These are phyloP conservation scores for Cerrena zonata DNA, from an alignment of 1,284 basidiomycete genomes.

Conservation along the genomic window DNA sequence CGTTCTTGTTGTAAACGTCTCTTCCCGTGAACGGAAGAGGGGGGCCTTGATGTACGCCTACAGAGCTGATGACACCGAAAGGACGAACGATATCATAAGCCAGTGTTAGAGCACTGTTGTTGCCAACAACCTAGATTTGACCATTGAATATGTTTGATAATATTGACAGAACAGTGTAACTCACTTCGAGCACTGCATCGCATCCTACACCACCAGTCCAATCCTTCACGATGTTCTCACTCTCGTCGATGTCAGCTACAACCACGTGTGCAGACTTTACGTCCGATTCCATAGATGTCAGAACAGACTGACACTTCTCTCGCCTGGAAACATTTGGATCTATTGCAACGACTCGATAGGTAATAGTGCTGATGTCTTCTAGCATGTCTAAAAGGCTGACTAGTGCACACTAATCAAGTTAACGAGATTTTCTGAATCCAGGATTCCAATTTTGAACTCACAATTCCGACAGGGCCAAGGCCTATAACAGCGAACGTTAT, in stretches of 20 bases:
- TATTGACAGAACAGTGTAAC: slow-evolving; percentile 8
- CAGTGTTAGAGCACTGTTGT: slow-evolving; percentile 62
- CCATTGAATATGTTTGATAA: background rate
- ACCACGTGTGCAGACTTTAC: slow-evolving; percentile 39
- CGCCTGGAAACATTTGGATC: slow-evolving; percentile 55
- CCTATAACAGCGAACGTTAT: slow-evolving; percentile 65
- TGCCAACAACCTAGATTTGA: slow-evolving; percentile 68
- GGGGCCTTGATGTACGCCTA: slow-evolving; percentile 64
- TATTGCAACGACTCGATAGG: slow-evolving; percentile 55
- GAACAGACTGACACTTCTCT: slow-evolving; percentile 51
- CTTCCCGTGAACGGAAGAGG: slow-evolving; percentile 56
- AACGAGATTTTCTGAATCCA: too few relatives aligned
- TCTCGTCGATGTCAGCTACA: slow-evolving; percentile 46
- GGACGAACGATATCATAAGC: slow-evolving; percentile 74
- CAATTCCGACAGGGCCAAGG: slow-evolving; percentile 71
- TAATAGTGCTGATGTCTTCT: slow-evolving; percentile 30
- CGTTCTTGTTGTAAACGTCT: slow-evolving; percentile 77
- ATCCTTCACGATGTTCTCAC: slow-evolving; percentile 40
- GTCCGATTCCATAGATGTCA: slow-evolving; percentile 37
- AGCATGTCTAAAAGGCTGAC: slow-evolving; percentile 63
- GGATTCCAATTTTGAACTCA: too few relatives aligned
- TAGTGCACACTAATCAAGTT: slow-evolving; percentile 47
- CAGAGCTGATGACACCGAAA: slow-evolving; percentile 75
- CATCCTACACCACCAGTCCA: slow-evolving; percentile 57
- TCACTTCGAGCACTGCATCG: slow-evolving; percentile 62